phyloP scores from a whole-genome alignment of 2,329 filamentous ascomycete genomes.

The Cladophialophora carrionii region DNA sequence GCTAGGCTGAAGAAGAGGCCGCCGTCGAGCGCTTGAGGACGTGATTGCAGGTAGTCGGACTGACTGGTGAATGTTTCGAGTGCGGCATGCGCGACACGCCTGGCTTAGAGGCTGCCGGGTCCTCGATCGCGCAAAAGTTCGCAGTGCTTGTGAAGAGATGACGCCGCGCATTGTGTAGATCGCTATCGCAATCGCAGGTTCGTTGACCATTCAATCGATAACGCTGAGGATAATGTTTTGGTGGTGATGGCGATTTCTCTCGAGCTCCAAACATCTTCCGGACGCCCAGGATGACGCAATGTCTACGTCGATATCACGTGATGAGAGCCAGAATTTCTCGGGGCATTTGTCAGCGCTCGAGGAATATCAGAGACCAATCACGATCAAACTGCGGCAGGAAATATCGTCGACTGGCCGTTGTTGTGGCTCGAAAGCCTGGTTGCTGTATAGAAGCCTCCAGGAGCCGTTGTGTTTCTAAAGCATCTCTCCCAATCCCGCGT shows the following conservation, averaged over 20 bases:
- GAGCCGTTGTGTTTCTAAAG: neutral
- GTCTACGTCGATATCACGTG: slow-evolving; percentile 1
- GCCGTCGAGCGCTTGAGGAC: slow-evolving; percentile 51
- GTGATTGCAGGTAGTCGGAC: slow-evolving; percentile 51
- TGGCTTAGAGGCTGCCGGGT: slow-evolving; percentile 10
- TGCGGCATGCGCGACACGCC: slow-evolving; percentile 16
- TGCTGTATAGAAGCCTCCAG: neutral
- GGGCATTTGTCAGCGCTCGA: slow-evolving; percentile 3
- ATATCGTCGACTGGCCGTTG: neutral
- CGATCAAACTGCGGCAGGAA: neutral
- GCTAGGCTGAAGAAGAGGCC: slow-evolving; percentile 51
- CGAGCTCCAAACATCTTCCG: neutral
- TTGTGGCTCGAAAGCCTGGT: neutral
- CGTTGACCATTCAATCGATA: neutral
- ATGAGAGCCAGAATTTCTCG: neutral
- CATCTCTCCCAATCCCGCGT: slow-evolving; percentile 11
- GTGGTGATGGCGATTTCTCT: neutral
- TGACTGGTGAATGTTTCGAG: slow-evolving; percentile 43
- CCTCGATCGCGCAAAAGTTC: slow-evolving; percentile 12
- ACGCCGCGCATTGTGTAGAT: slow-evolving; percentile 24
- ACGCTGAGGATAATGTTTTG: neutral
- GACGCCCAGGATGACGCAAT: slow-evolving; percentile 12
- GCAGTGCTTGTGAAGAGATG: slow-evolving; percentile 7
- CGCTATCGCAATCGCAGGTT: neutral
- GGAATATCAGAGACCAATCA: neutral